Base-by-base conservation (phyloP, 495 filamentous ascomycete genomes). In the Aspergillus incahuasiensis region DNA sequence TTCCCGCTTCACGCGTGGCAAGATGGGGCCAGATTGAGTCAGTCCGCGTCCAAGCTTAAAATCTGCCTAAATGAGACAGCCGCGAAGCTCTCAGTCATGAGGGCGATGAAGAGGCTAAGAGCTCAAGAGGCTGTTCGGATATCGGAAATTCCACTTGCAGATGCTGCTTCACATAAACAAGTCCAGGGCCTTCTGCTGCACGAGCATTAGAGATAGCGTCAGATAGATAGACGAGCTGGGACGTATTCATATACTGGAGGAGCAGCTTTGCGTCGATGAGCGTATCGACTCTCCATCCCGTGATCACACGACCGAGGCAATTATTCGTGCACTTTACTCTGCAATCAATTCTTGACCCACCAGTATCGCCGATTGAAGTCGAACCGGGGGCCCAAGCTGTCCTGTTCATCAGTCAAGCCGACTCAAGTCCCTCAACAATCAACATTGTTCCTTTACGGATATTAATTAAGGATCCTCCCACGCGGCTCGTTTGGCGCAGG, bases 371-470 rank as follows among this genome's bases (percentile, higher is more conserved):
- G 54, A 39, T 30, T 54, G 42, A 55, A 32, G 38, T 44, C 57
- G 57, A 63, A 63, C 57, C 12, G 57, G 57, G 42, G 57, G 61
- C 40, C 61, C 61, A 58, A 60, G 61, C 58, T 56, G 48, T 49
- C 49, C 30, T 50, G 6, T 9, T 51, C 42, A 25, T 45, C 48
- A 54, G 20, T 24, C 20, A 20, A 40, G 3, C 25, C 25, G 25
- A 28, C 25, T 28, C n/a, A n/a, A n/a, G n/a, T n/a, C n/a, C 3
- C 25, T 28, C 25, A 15, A 35, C 32, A 35, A 35, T 35, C 9
- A 35, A 35, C 32, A 35, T 35, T 35, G 12, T 35, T 35, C 32
- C 32, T 9, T 35, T 15, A 12, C 12, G 6, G 32, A 35, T 35
- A 11, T 11, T 35, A 11, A 35, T 35, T 35, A 48, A 48, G 45